Conservation (phyloP, 1,284 basidiomycete species). For the Crepidotus sp. region DNA sequence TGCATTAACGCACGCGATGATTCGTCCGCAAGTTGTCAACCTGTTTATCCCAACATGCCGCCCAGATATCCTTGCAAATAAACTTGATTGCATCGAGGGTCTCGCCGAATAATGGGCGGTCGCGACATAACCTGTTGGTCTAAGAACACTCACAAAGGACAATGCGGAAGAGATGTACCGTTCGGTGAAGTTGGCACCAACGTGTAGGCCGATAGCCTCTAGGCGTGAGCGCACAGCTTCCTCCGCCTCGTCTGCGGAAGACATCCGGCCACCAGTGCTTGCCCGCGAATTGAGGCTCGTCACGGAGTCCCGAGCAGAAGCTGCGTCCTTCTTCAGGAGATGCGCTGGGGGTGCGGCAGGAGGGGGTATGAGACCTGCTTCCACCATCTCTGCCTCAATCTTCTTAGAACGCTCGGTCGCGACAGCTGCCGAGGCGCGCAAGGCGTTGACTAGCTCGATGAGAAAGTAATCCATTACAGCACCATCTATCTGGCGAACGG, state of each 20-base stretch:
- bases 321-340: constrained; percentile 31
- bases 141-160: constrained; percentile 1
- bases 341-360: constrained; percentile 31
- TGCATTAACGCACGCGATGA: constrained; percentile 55
- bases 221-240: constrained; percentile 61
- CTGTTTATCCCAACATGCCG: constrained; percentile 83
- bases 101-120: constrained; percentile 68
- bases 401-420: constrained; percentile 57
- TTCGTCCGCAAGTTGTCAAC: constrained; percentile 94
- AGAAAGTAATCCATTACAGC: constrained; percentile 79
- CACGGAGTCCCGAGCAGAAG: constrained; percentile 42
- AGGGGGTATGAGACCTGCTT: constrained; percentile 54
- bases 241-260: constrained; percentile 56
- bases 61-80: constrained; percentile 94
- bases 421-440: constrained; percentile 62
- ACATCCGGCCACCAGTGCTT: constrained; percentile 25
- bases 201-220: constrained; percentile 79
- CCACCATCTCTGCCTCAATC: constrained; percentile 66
- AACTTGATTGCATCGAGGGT: constrained; percentile 92
- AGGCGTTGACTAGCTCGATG: constrained; percentile 67
- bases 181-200: constrained; percentile 81
- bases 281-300: constrained; percentile 36
- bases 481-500: constrained; percentile 56
- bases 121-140: constrained; percentile 60
- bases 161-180: constrained; percentile 40